Conservation (phyloP, 1,284 basidiomycete genomes). For the Pascua guehoae region DNA sequence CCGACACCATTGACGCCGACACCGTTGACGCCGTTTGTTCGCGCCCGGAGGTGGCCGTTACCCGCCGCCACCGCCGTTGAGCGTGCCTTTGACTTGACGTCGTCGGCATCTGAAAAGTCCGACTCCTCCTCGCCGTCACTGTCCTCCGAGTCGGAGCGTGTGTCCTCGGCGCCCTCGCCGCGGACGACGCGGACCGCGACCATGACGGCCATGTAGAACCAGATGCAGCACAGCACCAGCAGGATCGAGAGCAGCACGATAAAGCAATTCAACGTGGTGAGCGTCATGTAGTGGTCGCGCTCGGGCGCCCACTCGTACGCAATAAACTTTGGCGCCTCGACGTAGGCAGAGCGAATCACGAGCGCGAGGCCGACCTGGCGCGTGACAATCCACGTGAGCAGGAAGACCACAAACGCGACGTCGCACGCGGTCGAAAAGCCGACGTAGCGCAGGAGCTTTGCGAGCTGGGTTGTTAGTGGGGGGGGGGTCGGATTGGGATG, state of each 20-base stretch:
- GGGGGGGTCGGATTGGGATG: not conserved
- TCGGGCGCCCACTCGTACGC: conserved; percentile 61
- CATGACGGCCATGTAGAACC: conserved; percentile 80
- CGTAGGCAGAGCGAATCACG: conserved; percentile 62
- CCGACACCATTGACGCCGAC: conserved; percentile 1
- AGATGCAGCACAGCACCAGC: conserved; percentile 70
- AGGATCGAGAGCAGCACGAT: conserved; percentile 55
- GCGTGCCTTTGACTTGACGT: not conserved
- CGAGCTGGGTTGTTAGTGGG: conserved; percentile 56
- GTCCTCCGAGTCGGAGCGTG: conserved; percentile 75
- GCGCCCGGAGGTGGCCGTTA: not conserved
- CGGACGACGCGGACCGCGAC: conserved; percentile 75
- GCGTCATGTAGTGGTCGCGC: conserved; percentile 59
- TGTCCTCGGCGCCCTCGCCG: conserved; percentile 76
- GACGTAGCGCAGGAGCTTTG: conserved; percentile 91
- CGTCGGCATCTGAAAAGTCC: not conserved
- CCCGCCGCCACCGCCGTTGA: not conserved
- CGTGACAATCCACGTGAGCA: conserved; percentile 83
- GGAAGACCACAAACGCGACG: conserved; percentile 71
- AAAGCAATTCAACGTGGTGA: conserved; percentile 55
- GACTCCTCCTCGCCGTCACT: conserved; percentile 9
- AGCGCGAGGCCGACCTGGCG: conserved; percentile 73
- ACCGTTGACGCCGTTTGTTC: not conserved
- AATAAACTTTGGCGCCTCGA: conserved; percentile 56
- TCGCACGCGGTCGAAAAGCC: conserved; percentile 67